These are phyloP conservation scores for Umbellularia californica DNA, from an alignment of 164 flowering plant genomes.

Conservation along the genomic window DNA sequence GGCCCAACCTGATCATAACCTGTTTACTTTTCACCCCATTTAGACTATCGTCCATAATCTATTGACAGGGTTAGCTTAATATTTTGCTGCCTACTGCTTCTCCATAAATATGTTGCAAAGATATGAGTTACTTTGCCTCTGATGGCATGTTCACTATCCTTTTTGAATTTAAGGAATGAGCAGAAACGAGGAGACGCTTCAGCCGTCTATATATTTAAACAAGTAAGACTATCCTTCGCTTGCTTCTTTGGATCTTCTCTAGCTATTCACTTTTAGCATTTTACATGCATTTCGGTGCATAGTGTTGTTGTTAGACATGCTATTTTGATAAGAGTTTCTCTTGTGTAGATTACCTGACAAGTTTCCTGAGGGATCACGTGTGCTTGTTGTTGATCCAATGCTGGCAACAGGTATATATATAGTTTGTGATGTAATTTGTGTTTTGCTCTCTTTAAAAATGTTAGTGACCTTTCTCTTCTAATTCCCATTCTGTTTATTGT, in stretches of 20 bases:
- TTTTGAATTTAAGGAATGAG: conserved; percentile 46
- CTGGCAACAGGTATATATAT: conserved; percentile 78
- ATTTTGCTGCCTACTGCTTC: neutral
- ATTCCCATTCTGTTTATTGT: too few relatives aligned
- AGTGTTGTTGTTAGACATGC: neutral
- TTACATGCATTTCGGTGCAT: too few relatives aligned
- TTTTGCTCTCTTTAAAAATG: neutral
- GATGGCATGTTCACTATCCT: conserved; percentile 1
- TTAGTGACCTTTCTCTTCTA: neutral
- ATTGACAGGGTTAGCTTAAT: too few relatives aligned
- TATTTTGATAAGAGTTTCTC: neutral
- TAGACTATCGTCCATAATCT: too few relatives aligned
- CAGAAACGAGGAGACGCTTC: conserved; percentile 90
- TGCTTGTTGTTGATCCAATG: conserved; percentile 94
- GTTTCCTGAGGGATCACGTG: conserved; percentile 76
- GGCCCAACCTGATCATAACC: too few relatives aligned
- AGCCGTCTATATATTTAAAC: conserved; percentile 76
- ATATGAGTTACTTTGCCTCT: neutral
- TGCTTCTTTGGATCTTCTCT: neutral
- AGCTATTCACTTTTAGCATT: neutral
- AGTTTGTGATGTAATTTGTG: neutral
- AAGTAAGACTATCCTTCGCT: conserved; percentile 49
- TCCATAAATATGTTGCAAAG: neutral
- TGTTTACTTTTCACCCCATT: too few relatives aligned
- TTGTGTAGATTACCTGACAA: conserved; percentile 68